Evolutionary conservation across 192 early-diverging fungal species (phyloP).

Genomic region (Helicostylum pulchrum): DNA sequence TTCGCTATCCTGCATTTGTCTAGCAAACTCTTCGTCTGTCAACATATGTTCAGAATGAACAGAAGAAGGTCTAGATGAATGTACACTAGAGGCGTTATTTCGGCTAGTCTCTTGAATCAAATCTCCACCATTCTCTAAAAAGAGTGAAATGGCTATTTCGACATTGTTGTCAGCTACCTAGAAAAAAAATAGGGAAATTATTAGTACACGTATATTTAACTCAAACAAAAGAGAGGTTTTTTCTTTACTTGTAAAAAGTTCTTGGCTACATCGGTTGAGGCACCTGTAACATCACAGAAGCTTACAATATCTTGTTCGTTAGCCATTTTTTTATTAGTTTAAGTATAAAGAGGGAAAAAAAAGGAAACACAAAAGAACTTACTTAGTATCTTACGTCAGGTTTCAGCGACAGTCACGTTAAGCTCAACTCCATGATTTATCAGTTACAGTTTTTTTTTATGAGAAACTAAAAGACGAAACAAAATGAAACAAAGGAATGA

Average conservation of each 20-base stretch:
- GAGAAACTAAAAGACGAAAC: too few species aligned
- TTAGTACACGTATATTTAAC: not conserved
- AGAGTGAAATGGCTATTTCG: conserved; percentile 78
- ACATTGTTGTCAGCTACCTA: conserved; percentile 76
- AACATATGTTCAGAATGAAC: conserved; percentile 30
- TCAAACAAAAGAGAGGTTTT: not conserved
- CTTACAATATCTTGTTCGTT: conserved; percentile 33
- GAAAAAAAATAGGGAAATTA: not conserved
- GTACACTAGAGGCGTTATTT: conserved; percentile 26
- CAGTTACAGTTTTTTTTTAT: too few species aligned
- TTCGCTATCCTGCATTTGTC: conserved; percentile 42
- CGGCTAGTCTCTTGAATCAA: conserved; percentile 18
- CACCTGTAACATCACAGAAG: conserved; percentile 72
- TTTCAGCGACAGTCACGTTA: too few species aligned
- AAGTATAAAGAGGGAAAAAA: not conserved
- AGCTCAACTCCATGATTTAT: too few species aligned
- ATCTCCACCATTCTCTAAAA: conserved; percentile 73
- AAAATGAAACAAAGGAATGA: too few species aligned
- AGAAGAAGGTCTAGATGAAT: conserved; percentile 17
- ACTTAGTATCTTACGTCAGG: too few species aligned
- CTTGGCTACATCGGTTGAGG: conserved; percentile 65
- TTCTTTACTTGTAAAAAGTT: conserved; percentile 62
- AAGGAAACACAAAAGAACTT: not conserved
- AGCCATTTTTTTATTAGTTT: conserved; percentile 5
- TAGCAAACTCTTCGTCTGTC: conserved; percentile 49